A percentile compares a stretch with the other conserved stretches of the same genome.
phyloP scores from a whole-genome alignment of 2,329 filamentous ascomycete genomes.

The Lecanicillium sp. region DNA sequence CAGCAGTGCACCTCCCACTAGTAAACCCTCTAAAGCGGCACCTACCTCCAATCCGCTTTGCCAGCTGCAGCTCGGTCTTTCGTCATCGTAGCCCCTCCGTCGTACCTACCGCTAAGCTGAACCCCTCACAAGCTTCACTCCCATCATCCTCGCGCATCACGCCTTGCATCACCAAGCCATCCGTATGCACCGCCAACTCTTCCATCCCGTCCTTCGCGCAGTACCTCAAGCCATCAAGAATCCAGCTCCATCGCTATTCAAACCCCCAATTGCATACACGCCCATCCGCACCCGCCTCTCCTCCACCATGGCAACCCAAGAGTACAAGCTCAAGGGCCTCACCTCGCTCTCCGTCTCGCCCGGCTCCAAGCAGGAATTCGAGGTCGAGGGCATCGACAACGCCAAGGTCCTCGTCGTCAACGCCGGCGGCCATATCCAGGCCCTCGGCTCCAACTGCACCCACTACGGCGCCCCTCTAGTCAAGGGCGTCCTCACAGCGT shows the following conservation, averaged over 20 bases:
- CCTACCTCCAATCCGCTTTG: background rate
- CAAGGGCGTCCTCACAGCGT: constrained; percentile 75
- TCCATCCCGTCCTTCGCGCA: background rate
- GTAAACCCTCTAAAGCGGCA: no score
- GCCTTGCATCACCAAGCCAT: background rate
- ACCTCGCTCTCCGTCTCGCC: constrained; percentile 67
- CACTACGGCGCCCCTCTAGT: constrained; percentile 90
- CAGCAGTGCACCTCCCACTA: no score
- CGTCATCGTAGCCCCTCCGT: background rate
- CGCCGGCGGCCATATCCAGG: constrained; percentile 67
- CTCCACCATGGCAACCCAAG: constrained; percentile 45
- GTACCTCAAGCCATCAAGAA: background rate
- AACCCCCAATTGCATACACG: background rate
- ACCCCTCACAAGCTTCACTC: constrained; percentile 1
- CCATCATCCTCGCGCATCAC: background rate
- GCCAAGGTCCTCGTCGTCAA: constrained; percentile 86
- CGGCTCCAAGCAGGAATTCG: constrained; percentile 79
- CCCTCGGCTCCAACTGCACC: constrained; percentile 75
- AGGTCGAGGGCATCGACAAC: constrained; percentile 81
- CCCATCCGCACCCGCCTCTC: constrained; percentile 10
- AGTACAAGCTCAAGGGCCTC: constrained; percentile 71
- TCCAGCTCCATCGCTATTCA: no score
- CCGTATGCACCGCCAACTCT: constrained; percentile 4
- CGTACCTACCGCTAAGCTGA: background rate
- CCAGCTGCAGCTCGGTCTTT: background rate